Base-by-base conservation (phyloP, 202 grass and related monocot genomes). In the Digitaria exilis region DNA sequence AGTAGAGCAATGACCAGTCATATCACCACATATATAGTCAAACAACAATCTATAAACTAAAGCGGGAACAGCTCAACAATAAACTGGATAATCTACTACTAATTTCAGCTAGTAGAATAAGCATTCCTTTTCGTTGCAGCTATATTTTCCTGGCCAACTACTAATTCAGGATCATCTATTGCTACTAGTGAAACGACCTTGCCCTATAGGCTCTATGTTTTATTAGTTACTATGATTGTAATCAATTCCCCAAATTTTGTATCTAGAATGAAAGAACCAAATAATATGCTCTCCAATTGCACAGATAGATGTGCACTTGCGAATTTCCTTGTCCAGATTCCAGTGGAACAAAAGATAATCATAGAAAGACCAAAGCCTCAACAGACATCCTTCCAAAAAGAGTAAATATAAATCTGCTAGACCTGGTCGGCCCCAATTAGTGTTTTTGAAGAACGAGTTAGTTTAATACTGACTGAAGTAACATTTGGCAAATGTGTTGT, bases 401-500 rank as follows among this genome's bases (percentile, higher is more conserved):
- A 29, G 67, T 48, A 70, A 25, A 46, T 28, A 29, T 29, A 46
- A 18, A 21, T 77, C 12, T 67, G 60, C 26, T 76, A 56, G 29
- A 71, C 17, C 10, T 71, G 45, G 43, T 70, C 46, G 67, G 42
- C 24, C 13, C 13, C 46, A 9, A 42, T 70, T 70, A 48, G 9
- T 39, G 37, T 39, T 39, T 39, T 39, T 39, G 37, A 39, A 7
- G n/a, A n/a, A n/a, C n/a, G 42, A 46, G 7, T 15, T 68, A 25
- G 65, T 71, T 79, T 4, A 6, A 37, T 45, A 72, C 28, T 58
- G 39, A 29, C 34, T 17, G 37, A 51, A 9, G 13, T 63, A 37
- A 41, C 65, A 71, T 78, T 61, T 78, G 29, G 39, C 61, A 85
- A 43, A 46, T 46, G 50, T 70, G 64, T 2, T 79, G 32, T 55